Evolutionary conservation across 345 rosid species (phyloP).

Genomic region (Lumnitzera racemosa): DNA sequence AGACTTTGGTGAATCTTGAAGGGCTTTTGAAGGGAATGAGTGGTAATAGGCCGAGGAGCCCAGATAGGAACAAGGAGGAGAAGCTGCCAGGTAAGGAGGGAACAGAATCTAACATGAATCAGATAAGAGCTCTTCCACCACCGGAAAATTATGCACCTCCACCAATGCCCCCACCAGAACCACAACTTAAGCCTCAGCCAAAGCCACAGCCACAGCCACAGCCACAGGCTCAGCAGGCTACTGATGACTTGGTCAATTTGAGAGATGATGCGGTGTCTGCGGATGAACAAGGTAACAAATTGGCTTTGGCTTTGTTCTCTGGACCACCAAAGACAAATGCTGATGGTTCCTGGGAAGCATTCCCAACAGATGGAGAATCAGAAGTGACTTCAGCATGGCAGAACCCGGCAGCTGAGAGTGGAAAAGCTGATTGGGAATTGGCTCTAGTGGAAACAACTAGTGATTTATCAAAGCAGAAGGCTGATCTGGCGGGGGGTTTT

Average conservation of each 20-base stretch:
- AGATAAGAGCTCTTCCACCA: conserved; percentile 69
- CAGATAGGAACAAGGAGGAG: conserved; percentile 36
- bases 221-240: conserved; percentile 29
- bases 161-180: conserved; percentile 41
- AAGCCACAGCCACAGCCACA: conserved; percentile 60
- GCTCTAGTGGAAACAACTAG: conserved; percentile 77
- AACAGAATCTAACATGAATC: conserved; percentile 44
- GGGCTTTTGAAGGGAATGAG: conserved; percentile 57
- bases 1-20: conserved; percentile 60
- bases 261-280: conserved; percentile 54
- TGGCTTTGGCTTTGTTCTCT: conserved; percentile 70
- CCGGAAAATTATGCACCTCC: conserved; percentile 25
- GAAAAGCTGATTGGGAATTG: conserved; percentile 85
- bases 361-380: conserved; percentile 43
- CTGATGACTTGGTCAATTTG: conserved; percentile 61
- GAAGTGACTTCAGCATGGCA: conserved; percentile 55
- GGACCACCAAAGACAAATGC: conserved; percentile 30
- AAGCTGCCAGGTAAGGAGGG: conserved; percentile 30
- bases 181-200: conserved; percentile 33
- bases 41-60: conserved; percentile 47
- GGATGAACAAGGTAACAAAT: conserved; percentile 73
- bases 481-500: conserved; percentile 57
- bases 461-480: conserved; percentile 57
- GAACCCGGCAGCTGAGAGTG: conserved; percentile 61
- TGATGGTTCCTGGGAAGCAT: conserved; percentile 78